phyloP scores from a whole-genome alignment of 805 yeast species.

The Henningerozyma blattae region DNA sequence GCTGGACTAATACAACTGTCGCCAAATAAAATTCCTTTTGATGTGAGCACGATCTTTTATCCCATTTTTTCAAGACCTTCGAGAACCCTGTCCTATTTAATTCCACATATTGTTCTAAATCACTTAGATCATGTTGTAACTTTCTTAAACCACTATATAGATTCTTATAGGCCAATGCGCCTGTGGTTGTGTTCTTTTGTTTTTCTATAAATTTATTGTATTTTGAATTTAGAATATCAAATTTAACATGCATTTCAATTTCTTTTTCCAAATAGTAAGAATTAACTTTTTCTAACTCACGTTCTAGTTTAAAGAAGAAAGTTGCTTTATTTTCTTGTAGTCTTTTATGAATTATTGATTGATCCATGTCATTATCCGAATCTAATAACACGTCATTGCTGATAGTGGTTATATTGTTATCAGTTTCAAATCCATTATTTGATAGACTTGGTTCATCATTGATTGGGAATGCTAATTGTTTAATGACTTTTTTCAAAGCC shows the following conservation, averaged over 20 bases:
- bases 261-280: conserved; percentile 86
- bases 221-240: conserved; percentile 66
- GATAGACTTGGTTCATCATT: neutral
- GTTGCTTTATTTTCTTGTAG: conserved; percentile 86
- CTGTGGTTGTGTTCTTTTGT: conserved; percentile 40
- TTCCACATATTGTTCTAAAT: conserved; percentile 88
- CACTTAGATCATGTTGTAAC: conserved; percentile 75
- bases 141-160: conserved; percentile 82
- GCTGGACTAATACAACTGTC: conserved; percentile 92
- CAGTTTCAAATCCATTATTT: neutral
- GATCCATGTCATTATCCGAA: conserved; percentile 25
- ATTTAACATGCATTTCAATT: conserved; percentile 66
- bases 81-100: conserved; percentile 92
- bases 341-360: conserved; percentile 31
- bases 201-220: conserved; percentile 37
- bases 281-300: conserved; percentile 93
- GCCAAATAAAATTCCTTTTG: conserved; percentile 85
- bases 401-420: neutral
- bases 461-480: conserved; percentile 50
- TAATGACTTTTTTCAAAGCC: conserved; percentile 83
- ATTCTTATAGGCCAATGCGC: conserved; percentile 68
- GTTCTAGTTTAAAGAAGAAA: conserved; percentile 74
- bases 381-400: neutral
- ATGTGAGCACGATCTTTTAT: conserved; percentile 87
- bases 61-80: conserved; percentile 96